Evolutionary conservation across 768 basidiomycete genomes (phyloP).

Genomic region (Phanerochaete carnosa): DNA sequence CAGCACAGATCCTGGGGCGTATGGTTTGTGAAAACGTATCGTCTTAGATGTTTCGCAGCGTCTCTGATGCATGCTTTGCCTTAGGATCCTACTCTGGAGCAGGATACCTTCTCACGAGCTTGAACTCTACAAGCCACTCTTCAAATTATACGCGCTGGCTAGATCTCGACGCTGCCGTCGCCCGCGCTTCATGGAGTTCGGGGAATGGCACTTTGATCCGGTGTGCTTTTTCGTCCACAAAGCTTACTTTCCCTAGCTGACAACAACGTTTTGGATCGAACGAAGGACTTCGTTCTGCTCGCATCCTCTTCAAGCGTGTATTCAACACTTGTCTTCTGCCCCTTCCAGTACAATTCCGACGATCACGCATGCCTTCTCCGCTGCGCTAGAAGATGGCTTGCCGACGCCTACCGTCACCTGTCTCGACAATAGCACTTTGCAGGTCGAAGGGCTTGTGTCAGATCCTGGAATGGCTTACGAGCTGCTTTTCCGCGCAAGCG

Average conservation of each 20-base stretch:
- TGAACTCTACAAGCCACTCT: constrained; percentile 29
- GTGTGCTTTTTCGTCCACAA: constrained; percentile 29
- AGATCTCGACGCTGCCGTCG: constrained; percentile 61
- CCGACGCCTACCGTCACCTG: constrained; percentile 62
- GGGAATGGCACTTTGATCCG: constrained; percentile 43
- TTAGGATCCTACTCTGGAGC: constrained; percentile 69
- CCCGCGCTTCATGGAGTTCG: constrained; percentile 60
- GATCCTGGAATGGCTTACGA: constrained; percentile 71
- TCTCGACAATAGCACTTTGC: constrained; percentile 49
- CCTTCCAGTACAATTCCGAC: constrained; percentile 33
- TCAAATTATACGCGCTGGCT: constrained; percentile 61
- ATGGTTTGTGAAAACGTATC: constrained; percentile 40
- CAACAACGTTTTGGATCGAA: not conserved
- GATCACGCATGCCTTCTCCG: constrained; percentile 45
- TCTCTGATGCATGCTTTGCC: not conserved
- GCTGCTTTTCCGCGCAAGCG: constrained; percentile 48
- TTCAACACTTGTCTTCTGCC: constrained; percentile 47
- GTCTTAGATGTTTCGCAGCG: not conserved
- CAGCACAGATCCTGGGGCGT: constrained; percentile 52
- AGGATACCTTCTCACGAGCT: constrained; percentile 53
- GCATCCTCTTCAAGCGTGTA: constrained; percentile 57
- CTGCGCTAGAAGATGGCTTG: constrained; percentile 40
- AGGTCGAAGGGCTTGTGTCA: constrained; percentile 45
- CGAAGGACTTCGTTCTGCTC: constrained; percentile 62
- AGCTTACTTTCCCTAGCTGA: not conserved